phyloP scores from a whole-genome alignment of 352 stramenopile species.

The Thalassiosira livingstoniorum region DNA sequence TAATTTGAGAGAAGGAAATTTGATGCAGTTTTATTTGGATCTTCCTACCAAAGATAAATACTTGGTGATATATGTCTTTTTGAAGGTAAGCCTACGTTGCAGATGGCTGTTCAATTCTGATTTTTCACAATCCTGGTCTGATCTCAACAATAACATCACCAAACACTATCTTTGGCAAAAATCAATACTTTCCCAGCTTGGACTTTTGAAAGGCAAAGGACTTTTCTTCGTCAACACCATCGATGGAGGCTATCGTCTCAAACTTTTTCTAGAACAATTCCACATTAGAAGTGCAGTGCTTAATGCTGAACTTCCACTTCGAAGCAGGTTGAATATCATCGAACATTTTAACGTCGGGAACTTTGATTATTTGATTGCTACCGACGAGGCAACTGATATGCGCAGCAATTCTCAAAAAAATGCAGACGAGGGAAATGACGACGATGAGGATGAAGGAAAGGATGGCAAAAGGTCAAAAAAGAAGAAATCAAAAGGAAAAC shows the following conservation, averaged over 20 bases:
- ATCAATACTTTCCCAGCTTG: constrained; percentile 75
- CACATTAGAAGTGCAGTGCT: constrained; percentile 98
- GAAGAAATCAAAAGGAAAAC: constrained; percentile 37
- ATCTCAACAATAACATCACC: too few relatives aligned
- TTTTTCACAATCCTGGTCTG: too few relatives aligned
- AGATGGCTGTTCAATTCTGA: too few relatives aligned
- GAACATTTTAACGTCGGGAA: constrained; percentile 92
- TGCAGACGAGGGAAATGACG: constrained; percentile 51
- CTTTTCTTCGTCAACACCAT: constrained; percentile 99
- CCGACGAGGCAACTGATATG: constrained; percentile 95
- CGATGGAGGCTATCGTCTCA: constrained; percentile 95
- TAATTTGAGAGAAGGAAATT: constrained; percentile 87
- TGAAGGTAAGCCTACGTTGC: constrained; percentile 92
- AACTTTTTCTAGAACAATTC: constrained; percentile 99
- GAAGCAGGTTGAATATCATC: constrained; percentile 96
- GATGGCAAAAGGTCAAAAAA: constrained; percentile 39
- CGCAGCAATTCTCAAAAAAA: constrained; percentile 80
- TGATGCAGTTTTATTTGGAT: constrained; percentile 96
- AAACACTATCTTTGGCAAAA: not conserved
- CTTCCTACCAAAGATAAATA: constrained; percentile 93
- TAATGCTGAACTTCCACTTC: constrained; percentile 97
- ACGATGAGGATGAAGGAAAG: constrained; percentile 76
- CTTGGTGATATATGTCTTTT: constrained; percentile 96
- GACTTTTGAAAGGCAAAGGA: constrained; percentile 96
- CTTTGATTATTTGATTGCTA: constrained; percentile 99